Base-by-base conservation (phyloP, 345 rosid species). In the Fremontodendron californicum region DNA sequence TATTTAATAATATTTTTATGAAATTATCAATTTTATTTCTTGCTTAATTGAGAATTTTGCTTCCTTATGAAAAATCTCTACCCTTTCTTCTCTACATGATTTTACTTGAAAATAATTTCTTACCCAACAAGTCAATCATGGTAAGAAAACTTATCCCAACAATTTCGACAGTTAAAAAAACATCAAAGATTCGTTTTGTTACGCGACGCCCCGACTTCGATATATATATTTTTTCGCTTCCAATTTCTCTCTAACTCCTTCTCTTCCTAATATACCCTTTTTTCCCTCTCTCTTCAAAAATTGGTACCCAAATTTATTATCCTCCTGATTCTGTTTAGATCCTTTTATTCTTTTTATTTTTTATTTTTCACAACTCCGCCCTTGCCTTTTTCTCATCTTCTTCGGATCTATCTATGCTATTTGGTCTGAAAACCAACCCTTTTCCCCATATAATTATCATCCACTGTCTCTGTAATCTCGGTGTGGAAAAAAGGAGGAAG, bases 201-300 rank as follows among this genome's bases (percentile, higher is more conserved):
- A 90, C 81, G 97, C 97, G 97, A 90, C 95, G 93, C 81, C 83
- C 86, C 92, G 97, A 88, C 93, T 75, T 81, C 73, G 90, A 73
- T 61, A 29, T 62, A n/a, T n/a, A n/a, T n/a, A n/a, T 29, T 74
- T 27, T 18, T 37, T 45, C 67, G 42, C 66, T 54, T 27, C 8
- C 40, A 10, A 65, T 21, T 61, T 48, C 12, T 40, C 74, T 45
- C 72, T 48, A 19, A 48, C 51, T 18, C 9, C 57, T 54, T 35
- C 51, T 74, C 63, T 73, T 9, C 21, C 40, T 33, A 57, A 27
- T 76, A 16, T n/a, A 45, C n/a, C 4, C 4, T 45, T 11, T 67
- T 66, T 7, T 29, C 70, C 55, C 13, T 48, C 9, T 21, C 4
- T 21, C 1, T 31, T 0, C 5, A 45, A 45, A 45, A 45, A 45